Conservation (phyloP, 371 early-diverging fungal species). For the Basidiobolus meristosporus region DNA sequence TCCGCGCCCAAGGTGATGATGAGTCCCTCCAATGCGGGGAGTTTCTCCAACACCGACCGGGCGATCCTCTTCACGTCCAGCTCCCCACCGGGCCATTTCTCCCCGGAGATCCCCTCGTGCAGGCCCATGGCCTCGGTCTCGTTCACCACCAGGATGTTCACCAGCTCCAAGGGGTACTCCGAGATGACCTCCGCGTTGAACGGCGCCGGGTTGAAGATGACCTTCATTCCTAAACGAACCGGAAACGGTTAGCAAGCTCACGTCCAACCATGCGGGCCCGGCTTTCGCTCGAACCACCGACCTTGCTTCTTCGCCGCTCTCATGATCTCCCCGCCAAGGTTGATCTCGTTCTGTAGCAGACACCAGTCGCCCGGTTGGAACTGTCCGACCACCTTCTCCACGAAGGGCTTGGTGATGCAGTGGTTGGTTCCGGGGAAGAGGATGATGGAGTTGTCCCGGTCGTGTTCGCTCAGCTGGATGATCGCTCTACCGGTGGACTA, state of each 20-base stretch:
- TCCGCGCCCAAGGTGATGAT: constrained; percentile 58
- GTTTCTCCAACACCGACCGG: constrained; percentile 12
- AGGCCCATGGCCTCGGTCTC: constrained; percentile 44
- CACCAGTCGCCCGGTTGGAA: constrained; percentile 39
- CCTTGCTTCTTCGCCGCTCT: constrained; percentile 26
- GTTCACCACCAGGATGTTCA: constrained; percentile 63
- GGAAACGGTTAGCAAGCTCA: neutral
- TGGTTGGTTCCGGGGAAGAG: constrained; percentile 68
- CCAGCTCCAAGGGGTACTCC: constrained; percentile 32
- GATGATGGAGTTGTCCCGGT: constrained; percentile 73
- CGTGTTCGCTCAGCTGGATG: constrained; percentile 52
- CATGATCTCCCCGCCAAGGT: constrained; percentile 43
- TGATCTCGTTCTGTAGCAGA: constrained; percentile 74
- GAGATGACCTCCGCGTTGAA: constrained; percentile 28
- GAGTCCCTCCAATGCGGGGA: constrained; percentile 26
- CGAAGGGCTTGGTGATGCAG: constrained; percentile 20
- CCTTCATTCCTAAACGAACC: constrained; percentile 21
- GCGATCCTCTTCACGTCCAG: constrained; percentile 13
- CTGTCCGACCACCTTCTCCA: constrained; percentile 6
- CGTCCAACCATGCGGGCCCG: neutral
- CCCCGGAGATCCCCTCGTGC: neutral
- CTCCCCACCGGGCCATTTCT: constrained; percentile 6
- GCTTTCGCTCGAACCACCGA: neutral
- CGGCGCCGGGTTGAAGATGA: constrained; percentile 80
- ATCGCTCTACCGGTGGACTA: constrained; percentile 69